Evolutionary conservation across 306 rosid genomes (phyloP).

Genomic region (Cucumis hystrix): DNA sequence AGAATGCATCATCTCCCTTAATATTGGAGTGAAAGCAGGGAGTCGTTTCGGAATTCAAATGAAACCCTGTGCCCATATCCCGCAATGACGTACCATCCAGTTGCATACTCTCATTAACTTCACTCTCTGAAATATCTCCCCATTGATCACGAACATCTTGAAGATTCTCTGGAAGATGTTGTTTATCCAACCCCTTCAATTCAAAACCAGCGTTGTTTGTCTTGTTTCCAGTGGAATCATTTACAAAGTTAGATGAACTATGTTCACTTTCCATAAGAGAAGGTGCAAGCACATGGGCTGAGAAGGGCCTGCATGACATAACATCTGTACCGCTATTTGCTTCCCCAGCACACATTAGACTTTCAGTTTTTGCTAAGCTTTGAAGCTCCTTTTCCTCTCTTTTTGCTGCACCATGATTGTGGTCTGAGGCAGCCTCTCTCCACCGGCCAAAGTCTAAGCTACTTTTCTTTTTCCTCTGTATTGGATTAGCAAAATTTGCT

Average conservation of each 20-base stretch:
- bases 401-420: conserved; percentile 20
- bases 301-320: conserved; percentile 10
- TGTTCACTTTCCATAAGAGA: background rate
- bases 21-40: conserved; percentile 19
- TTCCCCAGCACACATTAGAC: conserved; percentile 14
- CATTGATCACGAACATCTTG: background rate
- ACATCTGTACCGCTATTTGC: conserved; percentile 13
- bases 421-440: conserved; percentile 38
- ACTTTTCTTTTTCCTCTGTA: conserved; percentile 48
- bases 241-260: background rate
- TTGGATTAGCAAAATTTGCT: conserved; percentile 46
- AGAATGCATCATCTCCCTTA: conserved; percentile 19
- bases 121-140: background rate
- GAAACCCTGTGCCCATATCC: conserved; percentile 10
- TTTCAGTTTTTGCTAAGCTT: conserved; percentile 8
- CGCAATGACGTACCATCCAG: conserved; percentile 1
- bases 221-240: background rate
- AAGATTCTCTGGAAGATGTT: background rate
- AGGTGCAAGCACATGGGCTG: conserved; percentile 9
- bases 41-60: conserved; percentile 8
- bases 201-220: background rate
- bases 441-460: conserved; percentile 51
- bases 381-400: conserved; percentile 10
- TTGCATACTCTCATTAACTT: background rate
- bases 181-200: background rate